A percentile compares a stretch with the other conserved stretches of the same genome.
These are phyloP conservation scores for Termitomyces sp. DNA, from an alignment of 768 basidiomycete species.

Conservation along the genomic window DNA sequence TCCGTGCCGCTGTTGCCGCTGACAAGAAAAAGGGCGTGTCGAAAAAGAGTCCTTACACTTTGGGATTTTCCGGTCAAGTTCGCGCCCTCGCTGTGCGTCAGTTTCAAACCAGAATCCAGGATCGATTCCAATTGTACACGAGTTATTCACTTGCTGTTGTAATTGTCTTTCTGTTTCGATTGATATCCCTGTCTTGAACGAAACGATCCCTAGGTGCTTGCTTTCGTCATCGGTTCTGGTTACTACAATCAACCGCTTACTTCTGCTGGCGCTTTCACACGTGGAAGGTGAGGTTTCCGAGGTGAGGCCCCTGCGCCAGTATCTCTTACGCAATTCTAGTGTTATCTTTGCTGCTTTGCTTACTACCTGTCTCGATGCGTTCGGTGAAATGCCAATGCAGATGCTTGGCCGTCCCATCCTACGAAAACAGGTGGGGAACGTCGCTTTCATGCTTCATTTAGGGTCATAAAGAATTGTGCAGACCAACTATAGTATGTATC, in stretches of 20 bases:
- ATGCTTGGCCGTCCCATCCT: conserved; percentile 79
- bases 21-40: conserved; percentile 79
- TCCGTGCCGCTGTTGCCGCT: conserved; percentile 67
- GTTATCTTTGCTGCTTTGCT: conserved; percentile 71
- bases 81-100: conserved; percentile 64
- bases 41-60: conserved; percentile 76
- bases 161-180: conserved; percentile 19
- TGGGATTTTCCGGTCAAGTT: conserved; percentile 73
- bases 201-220: conserved; percentile 32
- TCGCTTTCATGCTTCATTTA: not conserved
- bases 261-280: conserved; percentile 80
- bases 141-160: conserved; percentile 60
- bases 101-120: conserved; percentile 69
- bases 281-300: conserved; percentile 46
- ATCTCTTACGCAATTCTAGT: conserved; percentile 16
- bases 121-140: conserved; percentile 72
- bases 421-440: conserved; percentile 46
- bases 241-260: conserved; percentile 71
- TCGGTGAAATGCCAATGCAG: conserved; percentile 70
- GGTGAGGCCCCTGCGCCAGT: not conserved
- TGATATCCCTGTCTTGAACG: not conserved
- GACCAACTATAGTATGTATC: conserved; percentile 60
- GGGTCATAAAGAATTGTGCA: conserved; percentile 14
- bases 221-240: conserved; percentile 67
- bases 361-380: conserved; percentile 65